Evolutionary conservation across 179 eudicot species (phyloP), one percentile per base, ranked within the genome.

Genomic region (Actinidia arguta): DNA sequence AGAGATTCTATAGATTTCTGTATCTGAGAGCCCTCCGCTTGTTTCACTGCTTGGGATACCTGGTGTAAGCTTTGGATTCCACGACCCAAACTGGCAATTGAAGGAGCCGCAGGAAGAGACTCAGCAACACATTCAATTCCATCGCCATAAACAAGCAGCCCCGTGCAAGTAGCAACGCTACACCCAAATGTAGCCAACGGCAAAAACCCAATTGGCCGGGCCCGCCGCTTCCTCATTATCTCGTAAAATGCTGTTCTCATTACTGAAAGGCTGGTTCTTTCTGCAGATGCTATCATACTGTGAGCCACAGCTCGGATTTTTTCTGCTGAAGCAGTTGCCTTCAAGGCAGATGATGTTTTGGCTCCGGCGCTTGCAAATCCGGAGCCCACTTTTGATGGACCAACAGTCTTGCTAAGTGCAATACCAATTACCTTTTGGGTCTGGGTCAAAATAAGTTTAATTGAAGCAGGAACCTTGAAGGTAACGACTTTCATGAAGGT

Each of bases 111-210:
- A 27, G 99, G 99, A 79, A 93, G 80, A 75, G 99, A 95, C 85
- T 95, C 99, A 66, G 91, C 94, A 52, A 84, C 98, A 88, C 99
- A 96, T 86, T 95, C 98, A 76, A 97, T 92, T 63, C 98, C 95
- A 85, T 97, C 99, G 4, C 96, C 98, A 84, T 84, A 94, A 18
- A 86, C 80, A 64, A 97, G 90, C 90, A 92, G 84, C 20, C 97
- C 88, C 0, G 90, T 75, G 82, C 98, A 97, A 78, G 97, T 94
- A 54, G 90, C 95, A 36, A 95, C 70, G 52, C 99, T 96, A 73
- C 89, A 88, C 69, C 98, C 98, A 85, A 95, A 95, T 9, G 98
- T 93, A 20, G 90, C 95, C 98, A 91, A 95, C 14, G 97, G 99
- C 84, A 91, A 76, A 81, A 88, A 75, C 8, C 99, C 94, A 83